Base-by-base conservation (phyloP, 2,329 filamentous ascomycete species). In the Graphilbum fragrans region DNA sequence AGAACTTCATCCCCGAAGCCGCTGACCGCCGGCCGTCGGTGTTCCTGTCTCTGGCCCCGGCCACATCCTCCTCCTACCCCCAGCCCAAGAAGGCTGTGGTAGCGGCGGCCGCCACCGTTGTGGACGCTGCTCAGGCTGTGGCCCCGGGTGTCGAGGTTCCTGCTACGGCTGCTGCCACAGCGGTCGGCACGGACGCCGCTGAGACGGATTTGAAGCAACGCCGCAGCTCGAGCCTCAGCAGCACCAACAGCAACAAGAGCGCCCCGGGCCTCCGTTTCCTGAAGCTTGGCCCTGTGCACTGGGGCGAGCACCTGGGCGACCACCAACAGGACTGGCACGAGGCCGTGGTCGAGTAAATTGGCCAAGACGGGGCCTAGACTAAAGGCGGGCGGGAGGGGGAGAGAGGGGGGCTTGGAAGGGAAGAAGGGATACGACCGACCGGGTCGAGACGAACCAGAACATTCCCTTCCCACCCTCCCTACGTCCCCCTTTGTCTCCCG, bases 221-320 rank as follows among this genome's bases (percentile, higher is more conserved):
- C 55, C 72, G 74, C 56, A 70, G 66, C 47, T 74, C 70, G 44
- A 73, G 69, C 56, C 56, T 68, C 48, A 72, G 67, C 63, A 72
- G 66, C 55, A 58, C 58, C 47, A 58, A 53, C 51, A 65, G 58
- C 52, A 22, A 16, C 49, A 58, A 55, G 50, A 63, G 57, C 50
- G 53, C 53, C 42, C 47, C 50, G 31, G 51, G 52, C 43, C 56
- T 63, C 50, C 65, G 67, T 44, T 72, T 80, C 57, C 68, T 81
- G 50, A 79, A 77, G 65, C 72, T 81, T 44, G 72, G 72, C 20
- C 75, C 75, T 27, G 74, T 80, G 45, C 73, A 79, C 67, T 77
- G 66, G 59, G 76, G 76, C 49, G 74, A 73, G 64, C 70, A 75
- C 58, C 60, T 62, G 19, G 72, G 65, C 47, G 71, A 70, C 42